Evolutionary conservation across 495 filamentous ascomycete genomes (phyloP).

Genomic region (Staphylotrichum longicolle): DNA sequence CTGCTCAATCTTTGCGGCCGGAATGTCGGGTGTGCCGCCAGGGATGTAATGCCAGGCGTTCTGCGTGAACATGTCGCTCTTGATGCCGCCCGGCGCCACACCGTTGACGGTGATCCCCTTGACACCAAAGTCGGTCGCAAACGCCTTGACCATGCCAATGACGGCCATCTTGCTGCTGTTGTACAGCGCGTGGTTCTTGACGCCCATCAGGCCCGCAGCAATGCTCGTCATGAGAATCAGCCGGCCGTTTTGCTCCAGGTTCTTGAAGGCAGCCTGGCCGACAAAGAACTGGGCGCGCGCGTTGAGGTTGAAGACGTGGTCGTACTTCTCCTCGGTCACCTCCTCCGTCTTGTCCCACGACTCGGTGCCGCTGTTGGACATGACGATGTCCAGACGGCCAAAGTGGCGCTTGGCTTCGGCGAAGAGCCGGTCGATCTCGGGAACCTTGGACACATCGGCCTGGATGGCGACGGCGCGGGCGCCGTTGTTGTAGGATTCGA

Average conservation of each 20-base stretch:
- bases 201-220: constrained; percentile 53
- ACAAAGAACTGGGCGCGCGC: constrained; percentile 81
- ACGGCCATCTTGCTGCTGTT: constrained; percentile 74
- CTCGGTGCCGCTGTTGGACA: constrained; percentile 66
- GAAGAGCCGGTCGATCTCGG: constrained; percentile 64
- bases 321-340: constrained; percentile 71
- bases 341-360: constrained; percentile 63
- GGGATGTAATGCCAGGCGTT: constrained; percentile 66
- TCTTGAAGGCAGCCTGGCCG: constrained; percentile 69
- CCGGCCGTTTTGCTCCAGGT: constrained; percentile 65
- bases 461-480: constrained; percentile 66
- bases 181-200: constrained; percentile 73
- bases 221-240: constrained; percentile 62
- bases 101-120: constrained; percentile 74
- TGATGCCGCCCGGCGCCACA: constrained; percentile 73
- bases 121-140: constrained; percentile 69
- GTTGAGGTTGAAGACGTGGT: constrained; percentile 74
- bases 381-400: constrained; percentile 72
- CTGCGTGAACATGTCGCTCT: constrained; percentile 73
- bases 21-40: constrained; percentile 34
- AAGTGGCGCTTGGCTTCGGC: constrained; percentile 60
- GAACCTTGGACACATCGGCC: constrained; percentile 68
- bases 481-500: constrained; percentile 42
- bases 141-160: constrained; percentile 73
- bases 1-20: constrained; percentile 35